Base-by-base conservation (phyloP, 768 basidiomycete species). In the Serendipita sp. region DNA sequence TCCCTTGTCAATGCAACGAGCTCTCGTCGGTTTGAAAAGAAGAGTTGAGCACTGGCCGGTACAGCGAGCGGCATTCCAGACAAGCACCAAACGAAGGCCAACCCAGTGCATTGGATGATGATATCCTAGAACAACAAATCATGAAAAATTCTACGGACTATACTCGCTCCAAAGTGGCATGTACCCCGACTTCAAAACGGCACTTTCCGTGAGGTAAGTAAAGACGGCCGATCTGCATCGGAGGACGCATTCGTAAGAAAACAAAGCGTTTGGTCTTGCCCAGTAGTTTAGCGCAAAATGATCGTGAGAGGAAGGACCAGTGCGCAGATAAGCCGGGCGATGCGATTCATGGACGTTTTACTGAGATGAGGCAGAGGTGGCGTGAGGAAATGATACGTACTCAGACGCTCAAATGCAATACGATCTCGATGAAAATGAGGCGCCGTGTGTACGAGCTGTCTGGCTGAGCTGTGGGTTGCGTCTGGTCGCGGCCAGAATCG, bases 11-110 rank as follows among this genome's bases (percentile, higher is more conserved):
- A 60, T n/a, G 36, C 30, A 10, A 60, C 56, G 10, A 60, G 28
- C 3, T 60, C 3, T 8, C 56, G 56, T 28, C 56, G 56, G 11
- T 60, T 60, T 28, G 35, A 2, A 30, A 60, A 60, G 56, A 60
- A 60, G 10, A 60, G 35, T n/a, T 30, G 28, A 4, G 56, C 68
- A 2, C 88, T 87, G 67, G 77, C 82, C 1, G 90, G 85, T 0
- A 85, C 80, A 1, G 89, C 90, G 16, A 91, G 75, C 10, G 87
- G 86, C 3, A 81, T 75, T 3, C 80, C 84, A 18, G 45, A 46
- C 11, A 13, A 46, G 18, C 45, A 13, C 18, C 45, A 13, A 46
- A 13, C 23, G 23, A 23, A 23, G 23, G 23, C 23, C 23, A 23
- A 23, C 23, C 23, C 23, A 23, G 23, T 23, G 23, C 23, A 1